Conservation (phyloP, 495 filamentous ascomycete genomes). For the Penicillium coffeae region DNA sequence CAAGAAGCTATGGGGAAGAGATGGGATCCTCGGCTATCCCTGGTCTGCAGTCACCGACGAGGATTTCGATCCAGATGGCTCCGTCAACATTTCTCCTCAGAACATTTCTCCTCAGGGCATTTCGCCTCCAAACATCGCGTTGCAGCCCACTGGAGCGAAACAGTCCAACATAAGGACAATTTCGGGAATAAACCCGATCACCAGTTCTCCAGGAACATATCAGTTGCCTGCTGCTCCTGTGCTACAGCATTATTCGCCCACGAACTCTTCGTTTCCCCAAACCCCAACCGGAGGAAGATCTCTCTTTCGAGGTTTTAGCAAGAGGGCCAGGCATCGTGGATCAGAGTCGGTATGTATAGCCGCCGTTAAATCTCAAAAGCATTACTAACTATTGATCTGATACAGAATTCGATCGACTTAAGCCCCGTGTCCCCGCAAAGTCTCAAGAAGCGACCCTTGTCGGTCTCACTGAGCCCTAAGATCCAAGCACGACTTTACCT, state of each 20-base stretch:
- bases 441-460: slow-evolving; percentile 24
- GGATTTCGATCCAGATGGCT: not conserved
- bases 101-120: no score
- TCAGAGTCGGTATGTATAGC: not conserved
- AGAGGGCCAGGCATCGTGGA: not conserved
- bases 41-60: not conserved
- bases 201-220: no score
- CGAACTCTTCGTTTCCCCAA: not conserved
- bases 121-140: no score
- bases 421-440: not conserved
- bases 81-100: no score
- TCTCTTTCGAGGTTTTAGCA: not conserved
- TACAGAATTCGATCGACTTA: not conserved
- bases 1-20: not conserved
- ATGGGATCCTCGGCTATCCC: not conserved
- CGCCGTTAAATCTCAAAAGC: no score
- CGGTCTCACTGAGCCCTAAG: slow-evolving; percentile 41
- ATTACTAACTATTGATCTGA: not conserved
- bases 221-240: no score
- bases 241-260: no score
- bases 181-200: no score
- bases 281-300: not conserved
- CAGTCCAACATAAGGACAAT: no score
- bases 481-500: slow-evolving; percentile 52
- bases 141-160: no score